A percentile compares a stretch with the other conserved stretches of the same genome.
Evolutionary conservation across 73 alveolate genomes (phyloP).

Genomic region (Symbiodinium pilosum): DNA sequence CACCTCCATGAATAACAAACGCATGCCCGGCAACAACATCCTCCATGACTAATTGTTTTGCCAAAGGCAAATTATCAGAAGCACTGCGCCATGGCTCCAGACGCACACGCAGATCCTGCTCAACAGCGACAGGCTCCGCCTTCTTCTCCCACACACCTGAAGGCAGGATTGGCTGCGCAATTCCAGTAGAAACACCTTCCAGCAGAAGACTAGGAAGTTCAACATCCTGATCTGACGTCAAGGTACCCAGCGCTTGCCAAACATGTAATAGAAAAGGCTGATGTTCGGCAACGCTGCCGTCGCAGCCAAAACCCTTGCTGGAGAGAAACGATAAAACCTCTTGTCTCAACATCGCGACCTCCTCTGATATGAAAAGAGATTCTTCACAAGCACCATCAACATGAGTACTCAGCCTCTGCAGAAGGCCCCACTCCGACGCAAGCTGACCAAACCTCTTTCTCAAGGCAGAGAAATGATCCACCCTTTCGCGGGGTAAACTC

Average conservation of each 20-base stretch:
- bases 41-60: background rate
- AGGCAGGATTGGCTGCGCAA: constrained; percentile 11
- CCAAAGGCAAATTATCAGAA: background rate
- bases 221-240: background rate
- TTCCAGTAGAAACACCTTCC: constrained; percentile 1
- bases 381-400: background rate
- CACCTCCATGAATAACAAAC: background rate
- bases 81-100: constrained; percentile 30
- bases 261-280: background rate
- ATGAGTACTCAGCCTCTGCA: background rate
- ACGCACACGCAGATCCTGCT: background rate
- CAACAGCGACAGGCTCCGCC: background rate
- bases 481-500: background rate
- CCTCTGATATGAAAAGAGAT: background rate
- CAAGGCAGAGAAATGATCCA: background rate
- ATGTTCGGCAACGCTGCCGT: background rate
- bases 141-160: background rate
- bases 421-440: background rate
- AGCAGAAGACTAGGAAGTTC: background rate
- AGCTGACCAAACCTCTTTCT: background rate
- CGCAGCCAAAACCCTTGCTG: constrained; percentile 5
- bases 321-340: background rate
- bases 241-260: background rate
- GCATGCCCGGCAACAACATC: background rate
- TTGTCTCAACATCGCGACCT: background rate